A percentile compares a stretch with the other conserved stretches of the same genome.
phyloP scores from a whole-genome alignment of 495 filamentous ascomycete genomes.

The Usnea hakonensis region DNA sequence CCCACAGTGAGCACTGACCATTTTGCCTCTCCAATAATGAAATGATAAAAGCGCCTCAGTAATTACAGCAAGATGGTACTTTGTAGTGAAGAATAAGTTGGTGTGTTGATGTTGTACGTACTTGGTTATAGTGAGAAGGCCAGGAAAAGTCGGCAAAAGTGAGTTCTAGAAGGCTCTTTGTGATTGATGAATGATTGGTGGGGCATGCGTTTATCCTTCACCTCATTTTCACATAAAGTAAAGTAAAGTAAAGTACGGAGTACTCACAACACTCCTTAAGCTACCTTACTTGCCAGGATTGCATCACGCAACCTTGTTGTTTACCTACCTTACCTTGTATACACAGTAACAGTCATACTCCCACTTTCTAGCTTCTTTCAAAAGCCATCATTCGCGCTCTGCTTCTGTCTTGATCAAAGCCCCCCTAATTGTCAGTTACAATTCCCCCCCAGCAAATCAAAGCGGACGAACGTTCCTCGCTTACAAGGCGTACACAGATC shows the following conservation, averaged over 20 bases:
- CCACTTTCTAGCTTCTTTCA: not conserved
- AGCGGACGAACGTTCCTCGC: not conserved
- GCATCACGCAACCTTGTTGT: not conserved
- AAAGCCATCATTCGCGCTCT: not conserved
- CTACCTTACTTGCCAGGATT: not conserved
- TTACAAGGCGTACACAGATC: not conserved
- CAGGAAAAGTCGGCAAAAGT: not conserved
- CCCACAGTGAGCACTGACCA: constrained; percentile 2
- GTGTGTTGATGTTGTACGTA: not conserved
- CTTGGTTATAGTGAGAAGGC: too few species aligned
- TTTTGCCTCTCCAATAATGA: not conserved
- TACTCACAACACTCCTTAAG: too few species aligned
- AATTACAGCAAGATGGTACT: not conserved
- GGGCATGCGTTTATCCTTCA: constrained; percentile 6
- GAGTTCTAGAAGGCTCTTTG: constrained; percentile 2
- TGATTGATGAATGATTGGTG: constrained; percentile 18
- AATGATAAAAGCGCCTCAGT: not conserved
- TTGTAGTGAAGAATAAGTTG: not conserved
- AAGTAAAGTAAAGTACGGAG: too few species aligned
- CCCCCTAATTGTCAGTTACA: not conserved
- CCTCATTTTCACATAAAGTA: constrained; percentile 4
- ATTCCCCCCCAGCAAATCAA: not conserved
- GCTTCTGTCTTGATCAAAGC: not conserved
- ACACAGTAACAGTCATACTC: not conserved
- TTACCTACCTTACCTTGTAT: too few species aligned